Percentiles rank a stretch among this genome's conserved stretches.
Conservation (phyloP, 257 asterid genomes). For the Jaltomata sinuosa region DNA sequence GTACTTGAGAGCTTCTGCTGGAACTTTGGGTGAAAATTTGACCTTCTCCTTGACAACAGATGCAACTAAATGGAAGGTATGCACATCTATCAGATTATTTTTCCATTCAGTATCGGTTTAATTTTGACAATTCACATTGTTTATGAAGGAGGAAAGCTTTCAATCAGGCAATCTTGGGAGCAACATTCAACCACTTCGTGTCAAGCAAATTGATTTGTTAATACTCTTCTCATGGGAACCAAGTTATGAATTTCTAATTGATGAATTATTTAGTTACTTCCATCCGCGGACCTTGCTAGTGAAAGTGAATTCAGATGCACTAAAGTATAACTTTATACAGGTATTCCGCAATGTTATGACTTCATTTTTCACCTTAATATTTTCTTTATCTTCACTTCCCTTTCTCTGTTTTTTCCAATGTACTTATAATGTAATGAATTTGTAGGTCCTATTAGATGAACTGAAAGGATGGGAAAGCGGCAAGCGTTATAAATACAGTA, state of each 20-base stretch:
- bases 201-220: not conserved
- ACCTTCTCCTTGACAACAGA: not conserved
- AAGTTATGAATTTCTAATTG: not conserved
- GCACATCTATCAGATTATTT: too few relatives aligned
- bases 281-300: not conserved
- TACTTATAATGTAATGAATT: too few relatives aligned
- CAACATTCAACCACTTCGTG: not conserved
- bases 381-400: not conserved
- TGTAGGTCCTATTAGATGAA: not conserved
- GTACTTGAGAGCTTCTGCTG: not conserved
- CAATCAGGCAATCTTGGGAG: too few relatives aligned
- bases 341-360: not conserved
- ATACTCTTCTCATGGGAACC: not conserved
- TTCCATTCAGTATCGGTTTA: too few relatives aligned
- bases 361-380: not conserved
- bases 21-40: not conserved
- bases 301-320: not conserved
- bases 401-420: too few relatives aligned
- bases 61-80: too few relatives aligned
- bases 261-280: not conserved
- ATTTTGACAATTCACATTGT: too few relatives aligned
- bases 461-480: not conserved
- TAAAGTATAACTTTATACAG: not conserved
- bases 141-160: too few relatives aligned
- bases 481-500: too few relatives aligned